Conservation (phyloP, 345 rosid genomes). For the Nasturtium officinale region DNA sequence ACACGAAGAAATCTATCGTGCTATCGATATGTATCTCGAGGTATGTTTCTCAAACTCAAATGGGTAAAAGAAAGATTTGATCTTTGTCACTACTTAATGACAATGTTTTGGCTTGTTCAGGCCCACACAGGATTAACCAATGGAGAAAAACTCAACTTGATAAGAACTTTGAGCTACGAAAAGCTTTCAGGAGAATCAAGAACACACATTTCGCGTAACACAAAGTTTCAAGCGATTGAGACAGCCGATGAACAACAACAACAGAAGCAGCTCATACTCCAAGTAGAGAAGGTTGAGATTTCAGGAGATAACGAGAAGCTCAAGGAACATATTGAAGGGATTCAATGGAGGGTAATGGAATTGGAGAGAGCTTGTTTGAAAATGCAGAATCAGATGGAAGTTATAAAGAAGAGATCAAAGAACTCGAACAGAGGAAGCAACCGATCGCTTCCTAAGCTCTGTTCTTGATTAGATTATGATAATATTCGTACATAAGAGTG, state of each 20-base stretch:
- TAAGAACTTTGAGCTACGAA: slow-evolving; percentile 58
- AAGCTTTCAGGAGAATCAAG: slow-evolving; percentile 69
- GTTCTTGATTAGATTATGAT: slow-evolving; percentile 58
- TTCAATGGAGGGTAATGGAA: slow-evolving; percentile 84
- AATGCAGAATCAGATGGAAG: slow-evolving; percentile 82
- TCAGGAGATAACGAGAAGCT: slow-evolving; percentile 54
- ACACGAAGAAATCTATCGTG: slow-evolving; percentile 63
- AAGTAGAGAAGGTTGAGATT: slow-evolving; percentile 54
- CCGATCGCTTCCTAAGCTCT: slow-evolving; percentile 79
- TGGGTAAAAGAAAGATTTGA: background rate
- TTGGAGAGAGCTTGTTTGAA: slow-evolving; percentile 79
- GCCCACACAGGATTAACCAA: slow-evolving; percentile 71
- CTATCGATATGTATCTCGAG: slow-evolving; percentile 82
- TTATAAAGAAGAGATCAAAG: slow-evolving; percentile 62
- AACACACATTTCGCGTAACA: slow-evolving; percentile 60
- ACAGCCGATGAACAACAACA: slow-evolving; percentile 50
- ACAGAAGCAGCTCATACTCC: slow-evolving; percentile 33
- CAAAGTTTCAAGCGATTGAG: slow-evolving; percentile 58
- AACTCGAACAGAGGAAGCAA: slow-evolving; percentile 47
- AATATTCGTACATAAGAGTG: slow-evolving; percentile 34
- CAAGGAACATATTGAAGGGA: slow-evolving; percentile 68
- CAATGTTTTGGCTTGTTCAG: slow-evolving; percentile 36
- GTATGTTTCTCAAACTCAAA: slow-evolving; percentile 41
- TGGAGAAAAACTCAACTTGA: slow-evolving; percentile 69
- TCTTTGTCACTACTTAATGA: background rate